Conservation (phyloP, 2,329 filamentous ascomycete species). For the Phyllosticta paracitricarpa region DNA sequence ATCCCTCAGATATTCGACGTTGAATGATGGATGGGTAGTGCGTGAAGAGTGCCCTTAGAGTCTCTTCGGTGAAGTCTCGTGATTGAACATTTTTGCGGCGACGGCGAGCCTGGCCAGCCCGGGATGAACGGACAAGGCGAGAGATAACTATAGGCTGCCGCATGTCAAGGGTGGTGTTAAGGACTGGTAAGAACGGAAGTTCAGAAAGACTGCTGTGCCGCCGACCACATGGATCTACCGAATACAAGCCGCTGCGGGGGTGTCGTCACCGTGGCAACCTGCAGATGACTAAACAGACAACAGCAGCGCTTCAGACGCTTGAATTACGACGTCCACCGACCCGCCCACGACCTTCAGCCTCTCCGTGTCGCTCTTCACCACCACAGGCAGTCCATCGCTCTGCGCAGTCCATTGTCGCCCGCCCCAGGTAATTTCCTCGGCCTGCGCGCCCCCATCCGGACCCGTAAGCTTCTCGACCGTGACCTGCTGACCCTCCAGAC, state of each 20-base stretch:
- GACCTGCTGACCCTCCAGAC: not conserved
- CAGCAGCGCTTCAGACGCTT: slow-evolving; percentile 6
- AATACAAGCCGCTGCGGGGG: not conserved
- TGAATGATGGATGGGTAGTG: too few relatives aligned
- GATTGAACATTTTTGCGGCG: too few relatives aligned
- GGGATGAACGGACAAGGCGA: too few relatives aligned
- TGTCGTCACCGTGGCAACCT: not conserved
- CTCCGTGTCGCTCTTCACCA: not conserved
- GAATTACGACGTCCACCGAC: not conserved
- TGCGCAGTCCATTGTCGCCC: slow-evolving; percentile 3
- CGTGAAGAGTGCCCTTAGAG: too few relatives aligned
- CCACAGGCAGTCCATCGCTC: slow-evolving; percentile 2
- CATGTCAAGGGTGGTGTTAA: too few relatives aligned
- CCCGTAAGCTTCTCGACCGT: not conserved
- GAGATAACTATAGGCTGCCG: too few relatives aligned
- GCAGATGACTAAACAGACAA: not conserved
- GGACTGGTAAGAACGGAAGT: too few relatives aligned
- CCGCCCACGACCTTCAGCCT: not conserved
- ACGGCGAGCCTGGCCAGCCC: too few relatives aligned
- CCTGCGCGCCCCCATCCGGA: not conserved
- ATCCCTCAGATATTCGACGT: too few relatives aligned
- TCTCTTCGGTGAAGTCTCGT: too few relatives aligned
- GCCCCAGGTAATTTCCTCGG: not conserved
- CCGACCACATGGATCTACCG: not conserved
- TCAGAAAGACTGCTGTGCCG: not conserved